phyloP scores from a whole-genome alignment of 768 basidiomycete genomes.

The Mycena leptocephala region DNA sequence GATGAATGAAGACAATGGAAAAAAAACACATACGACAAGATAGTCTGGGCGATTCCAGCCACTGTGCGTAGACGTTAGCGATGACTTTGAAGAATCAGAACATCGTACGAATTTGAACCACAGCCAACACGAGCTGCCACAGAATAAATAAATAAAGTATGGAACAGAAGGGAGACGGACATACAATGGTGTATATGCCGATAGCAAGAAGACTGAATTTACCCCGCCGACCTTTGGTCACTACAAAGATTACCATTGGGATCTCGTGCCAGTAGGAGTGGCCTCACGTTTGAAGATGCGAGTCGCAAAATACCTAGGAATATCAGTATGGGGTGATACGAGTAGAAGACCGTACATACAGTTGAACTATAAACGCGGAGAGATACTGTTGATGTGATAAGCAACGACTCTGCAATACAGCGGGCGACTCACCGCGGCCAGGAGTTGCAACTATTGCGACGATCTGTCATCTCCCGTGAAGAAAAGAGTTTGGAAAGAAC shows the following conservation, averaged over 20 bases:
- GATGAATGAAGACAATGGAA: neutral
- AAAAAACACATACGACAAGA: neutral
- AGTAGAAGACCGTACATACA: neutral
- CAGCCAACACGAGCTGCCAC: neutral
- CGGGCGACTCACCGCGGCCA: no score
- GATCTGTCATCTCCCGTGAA: neutral
- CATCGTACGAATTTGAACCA: neutral
- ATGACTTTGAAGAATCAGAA: no score
- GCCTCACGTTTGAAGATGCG: slow-evolving; percentile 1
- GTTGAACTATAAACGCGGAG: neutral
- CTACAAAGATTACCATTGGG: neutral
- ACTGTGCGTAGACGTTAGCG: neutral
- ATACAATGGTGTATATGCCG: neutral
- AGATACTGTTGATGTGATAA: neutral
- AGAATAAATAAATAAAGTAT: no score
- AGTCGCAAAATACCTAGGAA: slow-evolving; percentile 3
- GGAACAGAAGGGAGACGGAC: neutral
- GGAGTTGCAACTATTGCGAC: neutral
- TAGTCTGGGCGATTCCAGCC: slow-evolving; percentile 26
- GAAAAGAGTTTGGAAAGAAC: neutral
- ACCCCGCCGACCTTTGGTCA: neutral
- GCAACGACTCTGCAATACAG: neutral
- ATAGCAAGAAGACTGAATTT: neutral
- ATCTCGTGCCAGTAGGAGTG: neutral
- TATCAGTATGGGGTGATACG: neutral